Evolutionary conservation across 768 basidiomycete genomes (phyloP).

Genomic region (Tulasnella sp.): DNA sequence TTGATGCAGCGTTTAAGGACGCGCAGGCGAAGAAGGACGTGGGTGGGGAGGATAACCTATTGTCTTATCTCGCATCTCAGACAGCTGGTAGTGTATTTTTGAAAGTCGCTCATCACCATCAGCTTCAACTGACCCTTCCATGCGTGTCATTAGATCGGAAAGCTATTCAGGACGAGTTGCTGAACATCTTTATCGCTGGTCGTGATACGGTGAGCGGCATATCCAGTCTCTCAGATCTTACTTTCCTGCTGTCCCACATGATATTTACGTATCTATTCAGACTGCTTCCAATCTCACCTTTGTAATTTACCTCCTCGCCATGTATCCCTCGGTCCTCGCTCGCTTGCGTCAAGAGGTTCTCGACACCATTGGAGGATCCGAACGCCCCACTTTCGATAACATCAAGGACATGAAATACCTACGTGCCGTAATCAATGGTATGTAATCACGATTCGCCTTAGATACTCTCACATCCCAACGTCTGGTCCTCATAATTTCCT

Average conservation of each 20-base stretch:
- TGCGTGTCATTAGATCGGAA: conserved; percentile 50
- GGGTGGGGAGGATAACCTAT: neutral
- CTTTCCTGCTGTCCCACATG: neutral
- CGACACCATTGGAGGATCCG: conserved; percentile 33
- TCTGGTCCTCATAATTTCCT: neutral
- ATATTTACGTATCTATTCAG: conserved; percentile 15
- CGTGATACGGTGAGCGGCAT: conserved; percentile 53
- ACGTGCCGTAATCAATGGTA: conserved; percentile 55
- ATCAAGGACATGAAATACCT: conserved; percentile 50
- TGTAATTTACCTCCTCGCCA: conserved; percentile 43
- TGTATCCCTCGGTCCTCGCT: conserved; percentile 38
- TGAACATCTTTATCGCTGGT: conserved; percentile 66
- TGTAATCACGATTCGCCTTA: conserved; percentile 27
- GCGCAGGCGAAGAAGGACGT: too few species aligned
- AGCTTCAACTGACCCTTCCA: conserved; percentile 24
- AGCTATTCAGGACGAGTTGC: conserved; percentile 43
- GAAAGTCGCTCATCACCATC: neutral
- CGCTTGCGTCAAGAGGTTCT: conserved; percentile 43
- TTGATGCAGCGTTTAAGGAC: conserved; percentile 36
- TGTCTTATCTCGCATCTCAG: conserved; percentile 34
- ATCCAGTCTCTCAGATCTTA: too few species aligned
- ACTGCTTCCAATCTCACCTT: conserved; percentile 44
- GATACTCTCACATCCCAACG: too few species aligned
- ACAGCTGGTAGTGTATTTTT: conserved; percentile 42
- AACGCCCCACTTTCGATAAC: conserved; percentile 43